phyloP scores from a whole-genome alignment of 2,329 filamentous ascomycete species.

The Massarina eburnea region DNA sequence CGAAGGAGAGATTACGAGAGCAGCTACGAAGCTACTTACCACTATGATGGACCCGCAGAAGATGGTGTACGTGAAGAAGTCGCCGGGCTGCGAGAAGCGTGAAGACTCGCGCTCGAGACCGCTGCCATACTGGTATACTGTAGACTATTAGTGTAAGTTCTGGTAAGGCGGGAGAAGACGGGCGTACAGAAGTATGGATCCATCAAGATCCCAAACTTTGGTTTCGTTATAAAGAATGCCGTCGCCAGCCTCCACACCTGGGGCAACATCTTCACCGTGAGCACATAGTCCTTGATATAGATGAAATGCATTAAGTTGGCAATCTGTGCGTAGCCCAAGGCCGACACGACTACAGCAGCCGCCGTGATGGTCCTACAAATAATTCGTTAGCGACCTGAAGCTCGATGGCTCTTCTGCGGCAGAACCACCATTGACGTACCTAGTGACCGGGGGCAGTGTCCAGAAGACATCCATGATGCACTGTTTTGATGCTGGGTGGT shows the following conservation, averaged over 20 bases:
- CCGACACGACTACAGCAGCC: constrained; percentile 63
- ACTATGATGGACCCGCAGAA: constrained; percentile 72
- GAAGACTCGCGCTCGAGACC: constrained; percentile 71
- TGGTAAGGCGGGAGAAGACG: neutral
- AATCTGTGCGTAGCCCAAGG: constrained; percentile 61
- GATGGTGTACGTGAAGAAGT: constrained; percentile 77
- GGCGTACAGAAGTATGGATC: constrained; percentile 71
- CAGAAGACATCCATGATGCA: constrained; percentile 62
- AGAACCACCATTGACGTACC: no score
- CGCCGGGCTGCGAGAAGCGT: constrained; percentile 73
- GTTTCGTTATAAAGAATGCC: constrained; percentile 61
- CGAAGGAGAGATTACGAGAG: constrained; percentile 24
- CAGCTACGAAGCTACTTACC: constrained; percentile 61
- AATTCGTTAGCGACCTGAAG: constrained; percentile 46
- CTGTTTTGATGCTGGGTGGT: constrained; percentile 17
- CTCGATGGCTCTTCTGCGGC: no score
- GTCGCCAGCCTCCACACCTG: constrained; percentile 63
- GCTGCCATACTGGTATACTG: constrained; percentile 75
- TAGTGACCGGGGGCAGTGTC: constrained; percentile 66
- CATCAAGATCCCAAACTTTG: constrained; percentile 61
- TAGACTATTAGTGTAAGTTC: constrained; percentile 30
- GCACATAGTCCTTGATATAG: constrained; percentile 57
- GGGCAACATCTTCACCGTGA: constrained; percentile 56
- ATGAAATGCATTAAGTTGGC: constrained; percentile 55
- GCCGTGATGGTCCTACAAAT: constrained; percentile 67